A percentile compares a stretch with the other conserved stretches of the same genome.
phyloP scores from a whole-genome alignment of 2,329 filamentous ascomycete genomes.

The Parasarocladium wereldwijsianum region DNA sequence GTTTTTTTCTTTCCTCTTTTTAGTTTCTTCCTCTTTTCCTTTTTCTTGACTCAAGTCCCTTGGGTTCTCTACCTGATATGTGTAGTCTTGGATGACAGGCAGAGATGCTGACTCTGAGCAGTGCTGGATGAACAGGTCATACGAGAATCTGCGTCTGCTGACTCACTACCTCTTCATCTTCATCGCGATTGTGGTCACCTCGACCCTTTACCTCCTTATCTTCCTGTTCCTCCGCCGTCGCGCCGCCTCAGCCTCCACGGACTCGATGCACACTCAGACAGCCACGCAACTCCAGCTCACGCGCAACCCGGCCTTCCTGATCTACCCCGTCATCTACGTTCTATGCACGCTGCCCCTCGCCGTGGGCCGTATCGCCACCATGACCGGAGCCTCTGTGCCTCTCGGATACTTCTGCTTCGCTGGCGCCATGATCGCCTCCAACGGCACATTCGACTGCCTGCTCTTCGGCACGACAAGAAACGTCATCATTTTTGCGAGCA shows the following conservation, averaged over 20 bases:
- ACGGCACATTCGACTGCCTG: conserved; percentile 39
- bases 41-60: conserved; percentile 6
- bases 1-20: conserved; percentile 8
- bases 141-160: conserved; percentile 38
- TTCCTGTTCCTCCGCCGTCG: conserved; percentile 22
- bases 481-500: conserved; percentile 32
- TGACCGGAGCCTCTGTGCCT: conserved; percentile 37
- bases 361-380: conserved; percentile 45
- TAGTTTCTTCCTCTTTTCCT: not conserved
- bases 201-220: conserved; percentile 23
- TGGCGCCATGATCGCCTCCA: conserved; percentile 41
- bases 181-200: conserved; percentile 21
- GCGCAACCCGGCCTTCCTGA: conserved; percentile 40
- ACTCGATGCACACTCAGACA: conserved; percentile 6
- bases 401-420: conserved; percentile 43
- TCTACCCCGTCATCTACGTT: conserved; percentile 56
- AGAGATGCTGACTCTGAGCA: conserved; percentile 8
- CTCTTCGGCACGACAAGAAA: conserved; percentile 37
- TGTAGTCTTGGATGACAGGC: no score
- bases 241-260: conserved; percentile 3
- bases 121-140: conserved; percentile 49
- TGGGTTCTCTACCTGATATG: no score
- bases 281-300: conserved; percentile 9
- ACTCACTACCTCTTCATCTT: conserved; percentile 55
- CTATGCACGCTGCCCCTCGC: conserved; percentile 54